Conservation (phyloP, 495 filamentous ascomycete species). For the Penicillium cataractarum region DNA sequence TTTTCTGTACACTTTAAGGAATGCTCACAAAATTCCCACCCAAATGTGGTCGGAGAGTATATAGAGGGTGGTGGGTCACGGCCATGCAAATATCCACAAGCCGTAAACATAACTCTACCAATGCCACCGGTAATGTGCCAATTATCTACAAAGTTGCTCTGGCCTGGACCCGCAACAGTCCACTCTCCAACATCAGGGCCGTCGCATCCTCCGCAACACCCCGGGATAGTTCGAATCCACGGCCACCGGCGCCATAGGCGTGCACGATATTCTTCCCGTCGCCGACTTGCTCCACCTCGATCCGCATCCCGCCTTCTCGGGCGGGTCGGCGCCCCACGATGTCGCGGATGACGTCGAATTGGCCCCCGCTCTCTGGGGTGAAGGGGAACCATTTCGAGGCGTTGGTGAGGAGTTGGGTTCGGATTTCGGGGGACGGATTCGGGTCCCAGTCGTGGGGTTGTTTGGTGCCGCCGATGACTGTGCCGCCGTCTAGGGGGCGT, state of each 20-base stretch:
- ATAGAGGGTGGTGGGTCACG: conserved; percentile 1
- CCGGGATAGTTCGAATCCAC: conserved; percentile 55
- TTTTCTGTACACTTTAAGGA: conserved; percentile 6
- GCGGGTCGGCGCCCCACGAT: conserved; percentile 50
- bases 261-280: conserved; percentile 51
- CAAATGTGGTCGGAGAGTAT: conserved; percentile 13
- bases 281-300: conserved; percentile 41
- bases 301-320: conserved; percentile 47
- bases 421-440: conserved; percentile 47
- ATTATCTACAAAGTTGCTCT: conserved; percentile 34
- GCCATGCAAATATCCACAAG: conserved; percentile 1
- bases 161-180: conserved; percentile 23
- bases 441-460: conserved; percentile 60
- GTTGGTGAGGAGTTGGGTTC: conserved; percentile 50
- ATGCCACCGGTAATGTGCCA: background rate
- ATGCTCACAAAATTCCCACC: background rate
- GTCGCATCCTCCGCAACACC: conserved; percentile 47
- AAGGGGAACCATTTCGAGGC: conserved; percentile 51
- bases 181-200: conserved; percentile 35
- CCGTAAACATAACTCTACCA: too few species aligned
- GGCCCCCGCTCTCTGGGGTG: conserved; percentile 33
- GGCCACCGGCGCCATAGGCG: conserved; percentile 65
- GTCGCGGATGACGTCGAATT: conserved; percentile 51
- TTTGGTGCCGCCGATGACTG: conserved; percentile 66
- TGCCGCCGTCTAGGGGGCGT: conserved; percentile 60